phyloP scores from a whole-genome alignment of 1,284 basidiomycete species.

The Cerioporus squamosus region DNA sequence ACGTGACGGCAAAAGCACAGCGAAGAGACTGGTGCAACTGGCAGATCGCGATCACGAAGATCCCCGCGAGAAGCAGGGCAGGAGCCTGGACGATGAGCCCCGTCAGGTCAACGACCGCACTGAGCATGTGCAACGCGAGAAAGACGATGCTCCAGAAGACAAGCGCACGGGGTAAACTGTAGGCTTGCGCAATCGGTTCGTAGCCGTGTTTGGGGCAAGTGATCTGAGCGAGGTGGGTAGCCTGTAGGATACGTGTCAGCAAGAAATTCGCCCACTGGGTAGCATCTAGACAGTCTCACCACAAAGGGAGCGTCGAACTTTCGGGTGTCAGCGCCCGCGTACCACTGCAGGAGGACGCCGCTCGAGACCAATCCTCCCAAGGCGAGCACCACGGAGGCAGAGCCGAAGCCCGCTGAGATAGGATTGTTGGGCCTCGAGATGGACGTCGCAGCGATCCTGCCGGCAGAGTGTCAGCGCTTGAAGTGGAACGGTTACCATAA shows the following conservation, averaged over 20 bases:
- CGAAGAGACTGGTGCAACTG: constrained; percentile 5
- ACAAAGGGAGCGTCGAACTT: constrained; percentile 20
- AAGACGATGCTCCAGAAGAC: constrained; percentile 27
- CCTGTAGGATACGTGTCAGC: constrained; percentile 10
- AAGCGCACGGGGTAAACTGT: constrained; percentile 26
- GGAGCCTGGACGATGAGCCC: constrained; percentile 10
- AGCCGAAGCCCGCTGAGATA: constrained; percentile 8
- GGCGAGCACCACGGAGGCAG: constrained; percentile 10
- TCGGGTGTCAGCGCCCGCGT: constrained; percentile 12
- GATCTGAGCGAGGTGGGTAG: constrained; percentile 18
- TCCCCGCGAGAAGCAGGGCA: constrained; percentile 4
- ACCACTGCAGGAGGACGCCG: constrained; percentile 20
- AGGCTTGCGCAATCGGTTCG: constrained; percentile 19
- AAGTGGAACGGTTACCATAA: no score
- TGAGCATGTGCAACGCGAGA: constrained; percentile 20
- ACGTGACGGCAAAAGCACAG: neutral
- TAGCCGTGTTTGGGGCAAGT: constrained; percentile 19
- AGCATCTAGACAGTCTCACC: constrained; percentile 16
- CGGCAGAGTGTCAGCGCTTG: no score
- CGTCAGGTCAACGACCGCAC: constrained; percentile 15
- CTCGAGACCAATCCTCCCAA: constrained; percentile 13
- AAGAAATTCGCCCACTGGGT: neutral
- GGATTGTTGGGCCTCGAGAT: constrained; percentile 7
- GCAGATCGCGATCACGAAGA: constrained; percentile 9
- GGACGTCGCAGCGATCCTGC: constrained; percentile 5